These are phyloP conservation scores for Cnidoscolus chayamansa DNA, from an alignment of 441 rosid genomes.

Conservation along the genomic window DNA sequence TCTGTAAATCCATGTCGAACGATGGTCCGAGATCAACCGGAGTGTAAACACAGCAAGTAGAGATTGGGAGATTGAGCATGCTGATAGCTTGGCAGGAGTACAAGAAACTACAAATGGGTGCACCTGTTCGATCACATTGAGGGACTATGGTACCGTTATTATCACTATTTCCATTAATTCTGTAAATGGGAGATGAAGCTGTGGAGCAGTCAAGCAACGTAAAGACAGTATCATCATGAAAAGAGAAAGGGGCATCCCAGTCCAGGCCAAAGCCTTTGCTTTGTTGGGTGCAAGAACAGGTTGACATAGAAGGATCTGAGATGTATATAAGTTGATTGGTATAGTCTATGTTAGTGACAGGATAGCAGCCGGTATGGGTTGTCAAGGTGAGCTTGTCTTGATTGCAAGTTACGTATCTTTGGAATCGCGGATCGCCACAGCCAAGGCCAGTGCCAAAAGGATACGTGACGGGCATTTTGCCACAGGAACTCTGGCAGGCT, in stretches of 20 bases:
- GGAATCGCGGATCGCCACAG: constrained; percentile 83
- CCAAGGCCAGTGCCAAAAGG: constrained; percentile 80
- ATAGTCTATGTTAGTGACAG: constrained; percentile 66
- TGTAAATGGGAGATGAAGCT: constrained; percentile 43
- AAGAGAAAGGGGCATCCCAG: constrained; percentile 86
- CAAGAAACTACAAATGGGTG: constrained; percentile 76
- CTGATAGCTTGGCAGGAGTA: constrained; percentile 75
- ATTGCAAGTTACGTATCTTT: constrained; percentile 52
- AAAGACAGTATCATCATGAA: constrained; percentile 66
- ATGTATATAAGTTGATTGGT: constrained; percentile 53
- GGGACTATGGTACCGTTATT: constrained; percentile 36
- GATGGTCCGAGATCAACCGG: constrained; percentile 87
- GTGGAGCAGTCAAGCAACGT: constrained; percentile 76
- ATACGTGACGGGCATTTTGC: constrained; percentile 53
- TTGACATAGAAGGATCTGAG: constrained; percentile 81
- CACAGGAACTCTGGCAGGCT: constrained; percentile 66
- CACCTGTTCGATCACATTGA: constrained; percentile 68
- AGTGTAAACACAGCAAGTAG: constrained; percentile 83
- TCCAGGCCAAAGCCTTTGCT: constrained; percentile 84
- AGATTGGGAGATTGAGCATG: constrained; percentile 57
- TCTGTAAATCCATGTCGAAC: constrained; percentile 66
- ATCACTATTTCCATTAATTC: constrained; percentile 18
- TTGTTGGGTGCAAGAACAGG: constrained; percentile 72
- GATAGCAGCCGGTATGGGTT: constrained; percentile 79
- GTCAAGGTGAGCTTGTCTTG: constrained; percentile 52